Conservation (phyloP, 2,329 filamentous ascomycete species). For the Setomelanomma holmii region DNA sequence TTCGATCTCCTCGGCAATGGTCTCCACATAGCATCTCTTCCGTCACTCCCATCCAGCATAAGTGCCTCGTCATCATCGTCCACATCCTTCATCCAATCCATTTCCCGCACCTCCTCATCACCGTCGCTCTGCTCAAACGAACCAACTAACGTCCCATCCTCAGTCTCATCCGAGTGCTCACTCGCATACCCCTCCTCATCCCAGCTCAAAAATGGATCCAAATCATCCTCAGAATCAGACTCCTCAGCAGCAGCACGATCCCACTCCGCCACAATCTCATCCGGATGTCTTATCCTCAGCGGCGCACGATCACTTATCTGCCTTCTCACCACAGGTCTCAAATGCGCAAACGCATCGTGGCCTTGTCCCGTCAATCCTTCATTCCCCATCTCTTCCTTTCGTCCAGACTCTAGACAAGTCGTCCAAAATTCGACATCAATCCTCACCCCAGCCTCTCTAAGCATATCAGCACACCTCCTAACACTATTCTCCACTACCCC, state of each 20-base stretch:
- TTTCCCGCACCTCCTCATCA: neutral
- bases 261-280: constrained; percentile 28
- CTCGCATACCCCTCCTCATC: neutral
- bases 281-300: constrained; percentile 30
- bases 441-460: constrained; percentile 24
- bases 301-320: constrained; percentile 8
- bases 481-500: constrained; percentile 23
- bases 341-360: constrained; percentile 34
- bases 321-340: constrained; percentile 13
- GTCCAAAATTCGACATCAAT: constrained; percentile 24
- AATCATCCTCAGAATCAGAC: constrained; percentile 5
- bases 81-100: neutral
- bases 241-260: constrained; percentile 19
- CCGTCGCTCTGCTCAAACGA: neutral
- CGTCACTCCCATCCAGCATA: constrained; percentile 1
- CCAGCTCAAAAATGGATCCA: constrained; percentile 10
- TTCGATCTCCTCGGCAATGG: neutral
- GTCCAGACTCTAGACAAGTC: constrained; percentile 29
- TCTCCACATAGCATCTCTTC: constrained; percentile 3
- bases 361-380: neutral
- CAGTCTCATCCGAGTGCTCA: constrained; percentile 11
- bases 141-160: constrained; percentile 30
- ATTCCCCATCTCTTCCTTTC: too few relatives aligned
- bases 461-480: constrained; percentile 12
- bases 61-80: neutral